Conservation (phyloP, 352 stramenopile genomes). For the Phytophthora pini region DNA sequence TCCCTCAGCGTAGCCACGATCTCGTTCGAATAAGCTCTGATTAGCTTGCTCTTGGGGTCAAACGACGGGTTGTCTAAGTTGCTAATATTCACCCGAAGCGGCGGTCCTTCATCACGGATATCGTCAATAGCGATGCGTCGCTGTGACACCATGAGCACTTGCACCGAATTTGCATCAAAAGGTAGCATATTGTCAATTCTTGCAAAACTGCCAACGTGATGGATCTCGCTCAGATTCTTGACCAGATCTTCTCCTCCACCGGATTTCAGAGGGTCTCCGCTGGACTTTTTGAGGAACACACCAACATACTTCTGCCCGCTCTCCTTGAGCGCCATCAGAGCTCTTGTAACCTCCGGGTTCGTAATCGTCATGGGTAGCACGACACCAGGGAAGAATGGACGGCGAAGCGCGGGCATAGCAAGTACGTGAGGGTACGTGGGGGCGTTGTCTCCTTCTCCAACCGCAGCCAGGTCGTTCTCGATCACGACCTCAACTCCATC, state of each 20-base stretch:
- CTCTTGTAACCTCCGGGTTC: constrained; percentile 87
- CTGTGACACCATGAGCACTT: constrained; percentile 91
- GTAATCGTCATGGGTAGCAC: constrained; percentile 88
- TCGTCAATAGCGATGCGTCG: constrained; percentile 85
- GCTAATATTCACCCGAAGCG: constrained; percentile 73
- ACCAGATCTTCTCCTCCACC: constrained; percentile 88
- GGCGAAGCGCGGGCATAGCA: constrained; percentile 75
- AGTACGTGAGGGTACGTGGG: constrained; percentile 79
- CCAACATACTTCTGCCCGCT: constrained; percentile 92
- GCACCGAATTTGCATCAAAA: constrained; percentile 75
- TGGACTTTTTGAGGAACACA: constrained; percentile 93
- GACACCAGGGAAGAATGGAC: constrained; percentile 85
- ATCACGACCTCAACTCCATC: constrained; percentile 51
- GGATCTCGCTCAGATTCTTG: constrained; percentile 93
- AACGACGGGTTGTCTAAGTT: constrained; percentile 75
- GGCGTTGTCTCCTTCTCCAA: constrained; percentile 73
- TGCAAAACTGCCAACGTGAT: constrained; percentile 96
- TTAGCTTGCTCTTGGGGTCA: constrained; percentile 87
- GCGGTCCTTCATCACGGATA: constrained; percentile 66
- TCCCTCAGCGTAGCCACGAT: constrained; percentile 97
- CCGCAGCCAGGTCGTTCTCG: constrained; percentile 62
- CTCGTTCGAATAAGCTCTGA: constrained; percentile 98
- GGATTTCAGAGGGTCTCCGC: constrained; percentile 40
- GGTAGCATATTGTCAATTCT: constrained; percentile 93
- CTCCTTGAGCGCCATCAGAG: constrained; percentile 88